These are phyloP conservation scores for Teunomyces kruisii DNA, from an alignment of 805 yeast genomes.

Conservation along the genomic window DNA sequence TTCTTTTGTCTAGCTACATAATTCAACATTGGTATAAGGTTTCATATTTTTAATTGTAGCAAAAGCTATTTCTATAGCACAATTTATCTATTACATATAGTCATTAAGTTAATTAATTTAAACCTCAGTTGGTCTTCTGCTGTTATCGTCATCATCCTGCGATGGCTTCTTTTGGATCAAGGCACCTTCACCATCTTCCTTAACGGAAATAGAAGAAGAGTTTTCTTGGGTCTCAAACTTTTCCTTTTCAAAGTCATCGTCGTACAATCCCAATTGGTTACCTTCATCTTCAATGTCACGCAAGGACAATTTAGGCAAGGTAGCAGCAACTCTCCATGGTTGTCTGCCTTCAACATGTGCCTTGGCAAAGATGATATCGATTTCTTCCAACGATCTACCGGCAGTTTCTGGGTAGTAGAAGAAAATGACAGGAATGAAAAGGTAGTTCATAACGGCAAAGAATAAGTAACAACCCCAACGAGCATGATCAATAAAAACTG, in stretches of 20 bases:
- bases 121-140: slow-evolving; percentile 8
- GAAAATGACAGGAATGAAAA: slow-evolving; percentile 39
- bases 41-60: not conserved
- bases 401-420: slow-evolving; percentile 49
- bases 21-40: slow-evolving; percentile 8
- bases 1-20: slow-evolving; percentile 1
- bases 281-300: slow-evolving; percentile 63
- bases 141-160: not conserved
- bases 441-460: slow-evolving; percentile 40
- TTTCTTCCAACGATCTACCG: slow-evolving; percentile 46
- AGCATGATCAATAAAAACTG: slow-evolving; percentile 37
- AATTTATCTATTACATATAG: not conserved
- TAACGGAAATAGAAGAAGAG: slow-evolving; percentile 16
- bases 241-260: slow-evolving; percentile 41
- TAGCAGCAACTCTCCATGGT: slow-evolving; percentile 63
- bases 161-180: slow-evolving; percentile 3
- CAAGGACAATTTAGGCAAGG: slow-evolving; percentile 55
- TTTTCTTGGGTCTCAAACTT: slow-evolving; percentile 32
- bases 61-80: not conserved
- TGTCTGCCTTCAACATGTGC: slow-evolving; percentile 55
- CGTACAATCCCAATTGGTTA: slow-evolving; percentile 54
- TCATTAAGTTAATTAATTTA: not conserved
- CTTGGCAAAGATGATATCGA: slow-evolving; percentile 62
- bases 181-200: slow-evolving; percentile 11
- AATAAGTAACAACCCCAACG: slow-evolving; percentile 44